Base-by-base conservation (phyloP, 164 flowering plant genomes). In the Stephania japonica region DNA sequence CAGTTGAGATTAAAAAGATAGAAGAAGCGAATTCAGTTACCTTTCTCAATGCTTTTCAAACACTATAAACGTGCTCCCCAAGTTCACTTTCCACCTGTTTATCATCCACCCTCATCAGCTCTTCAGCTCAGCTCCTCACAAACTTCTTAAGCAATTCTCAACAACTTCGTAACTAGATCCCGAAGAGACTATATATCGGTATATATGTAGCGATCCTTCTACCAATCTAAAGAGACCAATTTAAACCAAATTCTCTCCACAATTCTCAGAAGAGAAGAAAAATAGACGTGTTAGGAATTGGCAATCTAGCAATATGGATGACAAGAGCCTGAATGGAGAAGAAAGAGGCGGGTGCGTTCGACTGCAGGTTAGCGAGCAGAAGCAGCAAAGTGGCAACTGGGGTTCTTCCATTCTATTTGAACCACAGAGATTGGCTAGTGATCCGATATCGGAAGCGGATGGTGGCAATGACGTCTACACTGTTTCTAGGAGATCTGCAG, bases 331-430 rank as follows among this genome's bases (percentile, higher is more conserved):
- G 21, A 72, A 25, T 16, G 23, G 71, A 13, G 66, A 24, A 6
- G 80, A 76, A 42, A 72, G 71, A 19, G 81, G 80, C 65, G 75
- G 75, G 24, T 79, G 79, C 25, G 66, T 85, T 56, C 76, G 50
- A 21, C 49, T 85, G 72, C 84, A 83, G 77, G 78, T 84, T 1
- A 38, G 65, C 14, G 83, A 87, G 71, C 83, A 74, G 6, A 78
- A 70, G 25, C 79, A 75, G 75, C 65, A 65, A 14, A 81, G 77
- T 43, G 77, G 71, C 42, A 75, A 72, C 25, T 72, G 75, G 69
- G 78, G 76, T 66, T 56, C 75, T 1, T 63, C 84, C 11, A 84
- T 84, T 53, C 79, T 83, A 9, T 83, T 85, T 59, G 86, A 78
- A 65, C 86, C 88, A 11, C 81, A 70, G 53, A 76, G 73, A 74